Percentiles rank a stretch among this genome's conserved stretches.
Conservation (phyloP, 305 asterid genomes). For the Withania somnifera region DNA sequence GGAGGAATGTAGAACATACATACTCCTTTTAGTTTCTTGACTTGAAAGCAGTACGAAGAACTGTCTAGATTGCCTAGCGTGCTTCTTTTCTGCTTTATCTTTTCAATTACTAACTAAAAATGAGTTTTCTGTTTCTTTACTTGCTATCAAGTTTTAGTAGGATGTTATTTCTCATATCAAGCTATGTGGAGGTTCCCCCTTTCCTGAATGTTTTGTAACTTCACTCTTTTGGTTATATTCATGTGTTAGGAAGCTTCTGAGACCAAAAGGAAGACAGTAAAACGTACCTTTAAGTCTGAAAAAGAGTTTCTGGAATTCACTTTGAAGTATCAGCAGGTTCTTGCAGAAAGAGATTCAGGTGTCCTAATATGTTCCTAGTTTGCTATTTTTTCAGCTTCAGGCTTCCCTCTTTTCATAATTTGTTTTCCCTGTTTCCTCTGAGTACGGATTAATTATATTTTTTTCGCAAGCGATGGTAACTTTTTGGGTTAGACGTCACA, state of each 20-base stretch:
- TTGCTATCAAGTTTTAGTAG: neutral
- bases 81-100: neutral
- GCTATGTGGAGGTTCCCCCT: neutral
- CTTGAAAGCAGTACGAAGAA: neutral
- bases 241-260: slow-evolving; percentile 51
- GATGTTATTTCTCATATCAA: neutral
- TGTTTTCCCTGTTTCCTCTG: neutral
- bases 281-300: slow-evolving; percentile 65
- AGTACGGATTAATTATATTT: neutral
- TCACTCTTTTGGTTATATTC: neutral
- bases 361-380: slow-evolving; percentile 11
- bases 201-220: neutral
- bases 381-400: neutral
- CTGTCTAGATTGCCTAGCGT: neutral
- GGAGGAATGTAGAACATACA: neutral
- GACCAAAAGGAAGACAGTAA: slow-evolving; percentile 70
- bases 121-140: neutral
- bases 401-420: neutral
- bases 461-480: neutral
- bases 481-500: neutral
- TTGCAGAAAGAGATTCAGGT: slow-evolving; percentile 96
- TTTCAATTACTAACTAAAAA: neutral
- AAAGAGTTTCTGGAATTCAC: slow-evolving; percentile 88
- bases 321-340: slow-evolving; percentile 75
- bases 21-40: neutral